Evolutionary conservation across 2,329 filamentous ascomycete species (phyloP), one percentile per base, ranked within the genome.

Genomic region (Cladosporium sp.): DNA sequence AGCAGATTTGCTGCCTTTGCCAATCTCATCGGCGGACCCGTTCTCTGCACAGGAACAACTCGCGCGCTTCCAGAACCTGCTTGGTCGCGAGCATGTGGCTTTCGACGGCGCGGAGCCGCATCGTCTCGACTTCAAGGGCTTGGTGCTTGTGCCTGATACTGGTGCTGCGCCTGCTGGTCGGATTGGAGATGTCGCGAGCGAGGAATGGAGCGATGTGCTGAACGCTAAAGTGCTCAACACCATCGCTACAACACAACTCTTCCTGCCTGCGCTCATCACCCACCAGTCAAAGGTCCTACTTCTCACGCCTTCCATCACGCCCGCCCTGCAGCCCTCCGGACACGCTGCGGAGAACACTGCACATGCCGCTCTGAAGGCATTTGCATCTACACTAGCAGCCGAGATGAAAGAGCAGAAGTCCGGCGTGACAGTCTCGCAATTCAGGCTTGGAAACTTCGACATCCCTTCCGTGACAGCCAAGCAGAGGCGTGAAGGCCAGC

Each of bases 371-470:
- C 78, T 97, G n/a, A 83, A 87, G 11, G 87, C 88, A 20, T 95
- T 95, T 65, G 86, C 88, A 22, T 80, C 86, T 43, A 87, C 89
- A 0, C 77, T 97, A 9, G 79, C 86, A 12, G 83, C 83, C 49
- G 93, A 97, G 72, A 78, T 96, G 35, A 77, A 79, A 3, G 83
- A 88, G 3, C 76, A 93, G 30, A 79, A 78, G 46, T 41, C 49
- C 5, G 49, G 49, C 20, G 85, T 96, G 47, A 80, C 85, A 33
- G 86, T 96, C 16, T 86, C 86, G 1, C 89, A 96, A 64, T 78
- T 98, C 66, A 89, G 92, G 69, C 82, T 97, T 1, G 93, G 93
- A 52, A 91, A 88, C 18, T 89, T 98, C 65, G 92, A 97, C 69
- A 83, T 92, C 60, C 82, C 83, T 6, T 77, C 83, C 55, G 83